Percentiles rank a stretch among this genome's conserved stretches.
These are phyloP conservation scores for Nothopassalora personata DNA, from an alignment of 2,329 filamentous ascomycete genomes.

Conservation along the genomic window DNA sequence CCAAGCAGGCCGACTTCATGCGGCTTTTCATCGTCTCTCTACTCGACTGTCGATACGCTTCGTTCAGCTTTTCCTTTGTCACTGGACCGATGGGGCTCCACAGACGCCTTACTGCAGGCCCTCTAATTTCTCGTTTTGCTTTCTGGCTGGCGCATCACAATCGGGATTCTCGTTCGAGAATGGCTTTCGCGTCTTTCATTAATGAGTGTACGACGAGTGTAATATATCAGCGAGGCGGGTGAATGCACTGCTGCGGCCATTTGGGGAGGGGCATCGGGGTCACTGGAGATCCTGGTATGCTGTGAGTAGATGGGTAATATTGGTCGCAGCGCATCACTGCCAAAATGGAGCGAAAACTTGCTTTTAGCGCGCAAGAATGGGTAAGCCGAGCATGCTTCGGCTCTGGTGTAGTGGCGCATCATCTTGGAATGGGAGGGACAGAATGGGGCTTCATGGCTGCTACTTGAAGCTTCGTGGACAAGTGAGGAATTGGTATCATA, in stretches of 20 bases:
- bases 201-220: slow-evolving; percentile 1
- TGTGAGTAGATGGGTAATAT: background rate
- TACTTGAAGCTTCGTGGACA: too few species aligned
- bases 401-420: background rate
- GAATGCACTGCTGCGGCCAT: background rate
- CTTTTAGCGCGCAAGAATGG: background rate
- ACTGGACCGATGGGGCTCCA: background rate
- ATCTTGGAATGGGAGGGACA: background rate
- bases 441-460: background rate
- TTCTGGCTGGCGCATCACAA: background rate
- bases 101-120: background rate
- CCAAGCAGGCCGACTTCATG: slow-evolving; percentile 10
- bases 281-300: background rate
- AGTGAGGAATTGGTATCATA: background rate
- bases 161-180: background rate
- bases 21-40: slow-evolving; percentile 9
- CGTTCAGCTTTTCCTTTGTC: slow-evolving; percentile 2
- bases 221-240: background rate
- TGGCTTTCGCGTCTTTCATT: background rate
- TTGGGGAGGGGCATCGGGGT: background rate
- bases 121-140: background rate
- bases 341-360: background rate
- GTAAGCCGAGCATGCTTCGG: background rate
- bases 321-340: background rate
- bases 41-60: slow-evolving; percentile 13